Evolutionary conservation across 2,329 filamentous ascomycete genomes (phyloP).

Genomic region (Emmonsiellopsis sp.): DNA sequence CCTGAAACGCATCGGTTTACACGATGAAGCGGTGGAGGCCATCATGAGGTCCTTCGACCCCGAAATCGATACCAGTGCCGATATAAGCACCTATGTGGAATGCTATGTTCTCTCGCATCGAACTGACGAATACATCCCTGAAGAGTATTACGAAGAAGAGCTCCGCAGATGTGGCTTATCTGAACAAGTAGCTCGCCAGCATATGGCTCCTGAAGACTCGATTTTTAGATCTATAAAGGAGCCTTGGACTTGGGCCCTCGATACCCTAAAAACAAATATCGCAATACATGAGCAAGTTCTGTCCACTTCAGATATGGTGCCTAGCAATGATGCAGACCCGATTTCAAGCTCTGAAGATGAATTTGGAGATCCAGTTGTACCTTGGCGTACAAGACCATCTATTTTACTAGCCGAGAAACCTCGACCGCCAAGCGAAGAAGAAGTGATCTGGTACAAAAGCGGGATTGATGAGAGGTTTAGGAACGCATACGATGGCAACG

Average conservation of each 20-base stretch:
- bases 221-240: not conserved
- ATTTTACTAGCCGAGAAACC: not conserved
- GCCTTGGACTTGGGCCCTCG: not conserved
- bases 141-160: not conserved
- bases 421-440: not conserved
- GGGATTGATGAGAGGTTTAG: not conserved
- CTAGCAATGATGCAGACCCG: not conserved
- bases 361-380: not conserved
- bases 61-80: not conserved
- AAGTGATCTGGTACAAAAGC: not conserved
- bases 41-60: not conserved
- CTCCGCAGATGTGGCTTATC: not conserved
- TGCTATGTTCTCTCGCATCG: not conserved
- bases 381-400: not conserved
- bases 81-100: not conserved
- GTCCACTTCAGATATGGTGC: not conserved
- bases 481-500: not conserved
- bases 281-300: not conserved
- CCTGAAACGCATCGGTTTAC: not conserved
- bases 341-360: not conserved
- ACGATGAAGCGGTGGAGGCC: not conserved
- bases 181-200: not conserved
- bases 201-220: not conserved
- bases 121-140: not conserved
- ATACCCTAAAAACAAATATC: not conserved